Base-by-base conservation (phyloP, 805 yeast species). In the Yamadazyma sp. region DNA sequence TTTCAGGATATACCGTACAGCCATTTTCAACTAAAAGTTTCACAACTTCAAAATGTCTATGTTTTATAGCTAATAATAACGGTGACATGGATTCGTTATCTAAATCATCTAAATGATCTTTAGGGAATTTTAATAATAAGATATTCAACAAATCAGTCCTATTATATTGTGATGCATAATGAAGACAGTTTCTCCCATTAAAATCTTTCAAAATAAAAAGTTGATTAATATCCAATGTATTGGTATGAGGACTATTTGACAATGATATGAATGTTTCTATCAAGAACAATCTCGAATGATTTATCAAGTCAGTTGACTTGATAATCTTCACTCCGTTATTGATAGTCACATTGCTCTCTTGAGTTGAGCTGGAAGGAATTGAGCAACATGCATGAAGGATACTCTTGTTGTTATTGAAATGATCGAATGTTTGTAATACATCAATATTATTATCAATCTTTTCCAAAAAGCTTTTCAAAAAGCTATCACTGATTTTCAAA, bases 11-110 rank as follows among this genome's bases (percentile, higher is more conserved):
- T 27, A 64, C 57, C 35, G 56, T 60, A 36, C 65, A 48, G 4
- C 70, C 70, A 33, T 48, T 43, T 27, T 56, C 49, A 9, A 64
- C 54, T 26, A 67, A 55, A 32, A 50, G 53, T 20, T 54, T 47
- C 12, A 65, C 55, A 5, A 56, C 58, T 5, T 57, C 74, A 9
- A 76, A 68, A 49, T 82, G 79, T 38, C 80, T 73, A 47, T 78
- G 75, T 33, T 80, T 78, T 20, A 93, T 84, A 1, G 97, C 82
- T 47, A 87, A 68, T 27, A 89, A 63, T 38, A 93, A 62, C 0
- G 98, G 94, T 0, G 96, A 80, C 75, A 82, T 79, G 2, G 89
- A 81, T 43, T 79, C 84, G 47, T 80, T 80, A 52, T 85, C 93
- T 38, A 79, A 57, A 17, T 66, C 64, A 50, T 76, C 80, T 4